These are phyloP conservation scores for Mucor indicus DNA, from an alignment of 371 early-diverging fungal species.

Conservation along the genomic window DNA sequence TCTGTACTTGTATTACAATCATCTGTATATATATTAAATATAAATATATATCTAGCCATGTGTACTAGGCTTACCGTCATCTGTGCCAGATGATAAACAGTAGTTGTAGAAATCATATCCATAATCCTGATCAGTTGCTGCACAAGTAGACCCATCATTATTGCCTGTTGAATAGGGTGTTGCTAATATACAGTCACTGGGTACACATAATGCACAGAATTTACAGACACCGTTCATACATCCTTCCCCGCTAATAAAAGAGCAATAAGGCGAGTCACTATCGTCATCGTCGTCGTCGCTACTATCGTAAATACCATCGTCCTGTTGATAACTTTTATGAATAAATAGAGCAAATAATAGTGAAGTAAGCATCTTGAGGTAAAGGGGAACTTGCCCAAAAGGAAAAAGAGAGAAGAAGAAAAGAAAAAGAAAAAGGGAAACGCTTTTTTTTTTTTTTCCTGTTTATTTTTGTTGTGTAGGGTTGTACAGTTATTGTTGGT, in stretches of 20 bases:
- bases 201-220: constrained; percentile 42
- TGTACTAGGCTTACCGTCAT: constrained; percentile 17
- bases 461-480: too few species aligned
- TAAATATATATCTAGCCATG: neutral
- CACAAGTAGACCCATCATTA: constrained; percentile 13
- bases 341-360: too few species aligned
- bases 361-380: too few species aligned
- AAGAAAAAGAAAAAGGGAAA: neutral
- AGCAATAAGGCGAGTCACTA: neutral
- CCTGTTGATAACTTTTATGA: too few species aligned
- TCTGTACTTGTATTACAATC: constrained; percentile 34
- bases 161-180: constrained; percentile 17
- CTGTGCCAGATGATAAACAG: constrained; percentile 33
- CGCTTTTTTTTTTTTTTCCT: neutral
- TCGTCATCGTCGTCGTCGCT: constrained; percentile 1
- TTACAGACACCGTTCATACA: constrained; percentile 31
- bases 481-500: too few species aligned
- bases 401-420: too few species aligned
- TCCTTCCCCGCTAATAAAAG: constrained; percentile 10
- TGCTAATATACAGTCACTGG: constrained; percentile 26
- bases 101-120: constrained; percentile 35
- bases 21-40: constrained; percentile 9
- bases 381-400: too few species aligned
- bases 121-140: constrained; percentile 13
- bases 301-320: too few species aligned